Evolutionary conservation across 2,329 filamentous ascomycete species (phyloP).

Genomic region (Fusarium sp.): DNA sequence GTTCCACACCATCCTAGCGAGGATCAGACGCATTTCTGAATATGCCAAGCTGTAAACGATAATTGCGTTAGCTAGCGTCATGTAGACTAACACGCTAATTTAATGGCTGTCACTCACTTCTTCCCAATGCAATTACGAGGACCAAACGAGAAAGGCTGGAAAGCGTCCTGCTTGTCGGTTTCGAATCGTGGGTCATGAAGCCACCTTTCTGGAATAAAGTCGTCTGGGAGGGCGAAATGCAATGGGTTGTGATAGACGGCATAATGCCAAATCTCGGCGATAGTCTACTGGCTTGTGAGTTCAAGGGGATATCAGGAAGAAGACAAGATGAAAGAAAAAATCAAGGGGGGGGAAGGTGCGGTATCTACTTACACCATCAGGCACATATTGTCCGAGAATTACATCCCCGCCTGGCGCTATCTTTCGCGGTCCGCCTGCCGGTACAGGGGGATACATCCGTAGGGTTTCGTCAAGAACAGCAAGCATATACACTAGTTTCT

Average conservation of each 20-base stretch:
- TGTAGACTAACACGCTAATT: not conserved
- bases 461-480: conserved; percentile 60
- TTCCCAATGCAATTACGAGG: conserved; percentile 66
- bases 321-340: too few species aligned
- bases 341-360: too few species aligned
- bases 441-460: conserved; percentile 50
- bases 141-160: conserved; percentile 65
- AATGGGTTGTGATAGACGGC: conserved; percentile 16
- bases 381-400: conserved; percentile 44
- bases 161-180: conserved; percentile 56
- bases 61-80: not conserved
- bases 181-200: conserved; percentile 49
- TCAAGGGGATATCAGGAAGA: not conserved
- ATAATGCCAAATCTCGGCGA: conserved; percentile 27
- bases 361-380: conserved; percentile 49
- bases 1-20: conserved; percentile 7
- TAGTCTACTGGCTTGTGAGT: conserved; percentile 9
- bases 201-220: conserved; percentile 33
- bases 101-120: conserved; percentile 56
- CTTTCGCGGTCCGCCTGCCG: not conserved
- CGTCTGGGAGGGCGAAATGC: conserved; percentile 24
- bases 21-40: conserved; percentile 9
- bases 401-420: conserved; percentile 47
- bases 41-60: not conserved
- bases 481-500: conserved; percentile 46